Evolutionary conservation across 2,329 filamentous ascomycete genomes (phyloP), one percentile per base, ranked within the genome.

Genomic region (Diaporthe capsici): DNA sequence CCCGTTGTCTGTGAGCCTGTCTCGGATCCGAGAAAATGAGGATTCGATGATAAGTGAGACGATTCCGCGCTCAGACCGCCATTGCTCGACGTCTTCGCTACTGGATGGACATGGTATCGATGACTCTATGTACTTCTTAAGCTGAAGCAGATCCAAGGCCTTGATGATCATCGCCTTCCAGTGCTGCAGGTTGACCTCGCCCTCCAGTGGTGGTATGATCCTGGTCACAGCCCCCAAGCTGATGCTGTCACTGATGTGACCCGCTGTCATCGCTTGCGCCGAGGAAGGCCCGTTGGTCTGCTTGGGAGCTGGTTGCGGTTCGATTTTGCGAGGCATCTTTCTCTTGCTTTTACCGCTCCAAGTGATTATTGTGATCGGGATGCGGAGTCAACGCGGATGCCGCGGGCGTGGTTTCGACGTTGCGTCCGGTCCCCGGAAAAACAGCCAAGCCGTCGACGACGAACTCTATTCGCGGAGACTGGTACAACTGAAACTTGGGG

Each of bases 111-210:
- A 51, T 37, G 63, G 63, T 39, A 68, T 39, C 44, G 63, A 25
- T 10, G 63, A 68, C 31, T 68, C 44, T 68, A 51, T 51, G 63
- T 68, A 51, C 8, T 25, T 68, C 44, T 25, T 68, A 2, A 68
- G 63, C 13, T 68, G 63, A 7, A 68, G 63, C 9, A 68, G 63
- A 2, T 67, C 63, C 22, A 51, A 22, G 0, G 63, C 63, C 8
- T 68, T 68, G 47, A 25, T 53, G 44, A 68, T 39, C 63, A 68
- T 68, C 44, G 63, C 44, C 44, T 51, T 68, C 63, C 63, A 68
- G 31, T 68, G 63, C 22, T 67, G 61, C 4, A 67, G 61, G 61
- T 67, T 67, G 61, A 37, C 7, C 28, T 67, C 61, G 44, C 63
- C 47, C 2, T 68, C 44, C 8, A 68, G 44, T 22, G 63, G 63